Evolutionary conservation across 1,139 yeast genomes (phyloP).

Genomic region (Kodamaea suecica): DNA sequence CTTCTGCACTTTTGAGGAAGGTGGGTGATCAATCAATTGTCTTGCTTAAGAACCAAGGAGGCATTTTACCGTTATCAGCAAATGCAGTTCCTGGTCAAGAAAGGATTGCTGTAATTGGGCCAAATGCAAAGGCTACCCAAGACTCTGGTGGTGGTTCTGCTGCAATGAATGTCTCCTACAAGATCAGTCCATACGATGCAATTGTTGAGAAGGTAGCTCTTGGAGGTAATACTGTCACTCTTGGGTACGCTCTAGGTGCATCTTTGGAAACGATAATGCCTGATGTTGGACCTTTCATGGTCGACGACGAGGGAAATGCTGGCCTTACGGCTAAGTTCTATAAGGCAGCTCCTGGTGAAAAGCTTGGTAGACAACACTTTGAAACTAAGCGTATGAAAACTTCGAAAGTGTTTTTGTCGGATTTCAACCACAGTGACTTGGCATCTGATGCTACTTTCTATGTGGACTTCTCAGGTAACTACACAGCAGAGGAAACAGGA

Average conservation of each 20-base stretch:
- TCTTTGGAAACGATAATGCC: constrained; percentile 29
- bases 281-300: constrained; percentile 23
- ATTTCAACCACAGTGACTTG: constrained; percentile 7
- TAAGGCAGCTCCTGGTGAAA: constrained; percentile 30
- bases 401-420: constrained; percentile 10
- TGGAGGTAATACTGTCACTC: constrained; percentile 16
- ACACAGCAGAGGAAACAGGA: constrained; percentile 44
- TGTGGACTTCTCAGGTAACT: constrained; percentile 43
- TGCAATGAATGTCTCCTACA: constrained; percentile 29
- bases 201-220: constrained; percentile 20
- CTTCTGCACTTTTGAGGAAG: constrained; percentile 14
- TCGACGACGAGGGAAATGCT: constrained; percentile 29
- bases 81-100: constrained; percentile 14
- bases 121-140: constrained; percentile 32
- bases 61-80: constrained; percentile 16
- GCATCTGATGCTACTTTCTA: constrained; percentile 20
- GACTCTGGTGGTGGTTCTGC: constrained; percentile 42
- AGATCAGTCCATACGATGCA: constrained; percentile 34
- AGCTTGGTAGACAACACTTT: constrained; percentile 7
- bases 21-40: constrained; percentile 20
- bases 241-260: constrained; percentile 32
- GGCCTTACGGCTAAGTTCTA: constrained; percentile 42
- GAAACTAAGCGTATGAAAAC: constrained; percentile 5
- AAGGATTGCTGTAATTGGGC: constrained; percentile 37
- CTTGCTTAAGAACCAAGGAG: constrained; percentile 20